phyloP scores from a whole-genome alignment of 2,329 filamentous ascomycete species.

The Capronia epimyces region DNA sequence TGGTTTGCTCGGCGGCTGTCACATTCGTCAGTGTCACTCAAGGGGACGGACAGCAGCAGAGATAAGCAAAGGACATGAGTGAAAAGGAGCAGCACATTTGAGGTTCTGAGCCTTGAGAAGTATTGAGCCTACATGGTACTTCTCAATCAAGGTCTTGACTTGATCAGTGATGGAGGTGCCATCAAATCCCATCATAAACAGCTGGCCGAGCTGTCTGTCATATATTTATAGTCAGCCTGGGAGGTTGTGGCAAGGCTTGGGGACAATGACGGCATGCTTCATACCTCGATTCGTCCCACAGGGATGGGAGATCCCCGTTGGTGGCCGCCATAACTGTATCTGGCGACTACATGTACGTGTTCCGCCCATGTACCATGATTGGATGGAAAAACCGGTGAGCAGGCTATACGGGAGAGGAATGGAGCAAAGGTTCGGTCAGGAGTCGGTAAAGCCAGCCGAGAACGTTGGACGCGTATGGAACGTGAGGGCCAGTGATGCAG shows the following conservation, averaged over 20 bases:
- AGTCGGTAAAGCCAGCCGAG: slow-evolving; percentile 1
- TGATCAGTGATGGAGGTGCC: slow-evolving; percentile 58
- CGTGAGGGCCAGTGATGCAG: slow-evolving; percentile 5
- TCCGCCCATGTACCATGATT: slow-evolving; percentile 24
- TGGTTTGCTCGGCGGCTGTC: slow-evolving; percentile 83
- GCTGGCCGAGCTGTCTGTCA: slow-evolving; percentile 53
- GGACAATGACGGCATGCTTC: slow-evolving; percentile 11
- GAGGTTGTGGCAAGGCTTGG: slow-evolving; percentile 1
- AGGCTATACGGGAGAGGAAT: slow-evolving; percentile 17
- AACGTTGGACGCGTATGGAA: neutral
- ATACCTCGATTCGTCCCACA: slow-evolving; percentile 31
- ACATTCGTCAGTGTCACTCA: slow-evolving; percentile 24
- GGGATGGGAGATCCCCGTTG: slow-evolving; percentile 30
- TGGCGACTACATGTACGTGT: neutral
- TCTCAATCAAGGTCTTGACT: slow-evolving; percentile 57
- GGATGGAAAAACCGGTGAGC: slow-evolving; percentile 12
- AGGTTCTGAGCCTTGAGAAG: slow-evolving; percentile 60
- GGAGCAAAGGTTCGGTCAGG: slow-evolving; percentile 17
- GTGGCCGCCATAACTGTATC: slow-evolving; percentile 25
- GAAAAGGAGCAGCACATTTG: slow-evolving; percentile 47
- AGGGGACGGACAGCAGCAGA: slow-evolving; percentile 5
- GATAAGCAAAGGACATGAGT: slow-evolving; percentile 14
- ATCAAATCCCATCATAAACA: slow-evolving; percentile 65
- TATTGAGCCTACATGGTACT: slow-evolving; percentile 79
- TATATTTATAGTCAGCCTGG: slow-evolving; percentile 61